phyloP scores from a whole-genome alignment of 805 yeast genomes.

The Candida germanica region DNA sequence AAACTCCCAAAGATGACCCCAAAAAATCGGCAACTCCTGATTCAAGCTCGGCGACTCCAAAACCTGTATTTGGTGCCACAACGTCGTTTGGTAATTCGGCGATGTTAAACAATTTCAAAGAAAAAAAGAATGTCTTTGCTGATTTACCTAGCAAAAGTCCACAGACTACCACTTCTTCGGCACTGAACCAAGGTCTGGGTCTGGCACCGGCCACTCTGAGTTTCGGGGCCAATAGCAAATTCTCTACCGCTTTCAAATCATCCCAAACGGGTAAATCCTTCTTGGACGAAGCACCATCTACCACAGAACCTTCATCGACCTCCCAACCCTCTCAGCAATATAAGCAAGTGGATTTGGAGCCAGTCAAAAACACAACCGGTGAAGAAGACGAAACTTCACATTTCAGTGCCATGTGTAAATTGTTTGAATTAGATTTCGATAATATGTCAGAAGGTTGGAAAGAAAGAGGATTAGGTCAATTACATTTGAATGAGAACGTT shows the following conservation, averaged over 20 bases:
- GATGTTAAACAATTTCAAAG: constrained; percentile 22
- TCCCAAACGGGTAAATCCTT: constrained; percentile 55
- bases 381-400: constrained; percentile 80
- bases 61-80: constrained; percentile 40
- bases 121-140: constrained; percentile 26
- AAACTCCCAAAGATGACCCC: constrained; percentile 12
- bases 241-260: constrained; percentile 53
- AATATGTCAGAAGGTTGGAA: constrained; percentile 83
- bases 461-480: constrained; percentile 85
- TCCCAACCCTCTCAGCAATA: constrained; percentile 22
- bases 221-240: constrained; percentile 47
- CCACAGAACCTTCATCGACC: constrained; percentile 2
- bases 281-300: constrained; percentile 41
- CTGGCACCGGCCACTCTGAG: constrained; percentile 15
- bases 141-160: constrained; percentile 13
- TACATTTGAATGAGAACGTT: constrained; percentile 67
- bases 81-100: constrained; percentile 35
- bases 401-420: constrained; percentile 69
- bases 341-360: constrained; percentile 30
- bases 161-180: not conserved
- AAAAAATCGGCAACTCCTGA: constrained; percentile 2
- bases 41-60: constrained; percentile 1
- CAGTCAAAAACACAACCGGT: constrained; percentile 72
- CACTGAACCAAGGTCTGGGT: not conserved
- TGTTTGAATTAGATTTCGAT: constrained; percentile 70